phyloP scores from a whole-genome alignment of 768 basidiomycete genomes.

The Xerocomellus amylosporus region DNA sequence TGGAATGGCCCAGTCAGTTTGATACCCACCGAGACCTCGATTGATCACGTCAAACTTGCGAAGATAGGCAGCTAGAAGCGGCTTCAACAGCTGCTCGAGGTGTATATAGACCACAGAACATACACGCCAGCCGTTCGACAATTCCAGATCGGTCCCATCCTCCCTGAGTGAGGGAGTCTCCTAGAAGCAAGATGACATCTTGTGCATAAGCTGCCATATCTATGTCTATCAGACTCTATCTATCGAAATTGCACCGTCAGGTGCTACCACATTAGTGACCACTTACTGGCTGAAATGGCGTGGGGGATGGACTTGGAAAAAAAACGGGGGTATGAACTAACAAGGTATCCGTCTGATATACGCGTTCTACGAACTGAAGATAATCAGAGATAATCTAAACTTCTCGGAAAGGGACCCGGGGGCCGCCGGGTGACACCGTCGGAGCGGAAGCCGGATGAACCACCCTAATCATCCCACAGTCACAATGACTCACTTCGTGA shows the following conservation, averaged over 20 bases:
- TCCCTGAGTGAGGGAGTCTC: constrained; percentile 79
- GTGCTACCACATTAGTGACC: background rate
- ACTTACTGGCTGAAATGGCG: background rate
- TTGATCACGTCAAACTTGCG: constrained; percentile 85
- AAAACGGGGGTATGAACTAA: background rate
- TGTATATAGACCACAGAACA: background rate
- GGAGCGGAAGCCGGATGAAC: constrained; percentile 20
- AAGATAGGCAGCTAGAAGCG: constrained; percentile 60
- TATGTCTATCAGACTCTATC: background rate
- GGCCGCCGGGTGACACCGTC: too few relatives aligned
- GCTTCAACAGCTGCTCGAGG: background rate
- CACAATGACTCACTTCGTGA: background rate
- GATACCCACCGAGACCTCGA: constrained; percentile 82
- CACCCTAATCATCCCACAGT: background rate
- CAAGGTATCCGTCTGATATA: background rate
- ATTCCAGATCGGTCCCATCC: constrained; percentile 63
- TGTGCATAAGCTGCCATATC: constrained; percentile 53
- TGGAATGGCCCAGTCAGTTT: constrained; percentile 81
- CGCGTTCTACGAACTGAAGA: background rate
- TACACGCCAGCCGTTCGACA: constrained; percentile 57
- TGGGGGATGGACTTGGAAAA: background rate
- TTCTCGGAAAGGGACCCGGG: background rate
- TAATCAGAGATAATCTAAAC: constrained; percentile 10
- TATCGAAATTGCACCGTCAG: background rate
- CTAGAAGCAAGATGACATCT: constrained; percentile 72